Percentiles rank a stretch among this genome's conserved stretches.
Conservation (phyloP, 768 basidiomycete species). For the Exidia glandulosa region DNA sequence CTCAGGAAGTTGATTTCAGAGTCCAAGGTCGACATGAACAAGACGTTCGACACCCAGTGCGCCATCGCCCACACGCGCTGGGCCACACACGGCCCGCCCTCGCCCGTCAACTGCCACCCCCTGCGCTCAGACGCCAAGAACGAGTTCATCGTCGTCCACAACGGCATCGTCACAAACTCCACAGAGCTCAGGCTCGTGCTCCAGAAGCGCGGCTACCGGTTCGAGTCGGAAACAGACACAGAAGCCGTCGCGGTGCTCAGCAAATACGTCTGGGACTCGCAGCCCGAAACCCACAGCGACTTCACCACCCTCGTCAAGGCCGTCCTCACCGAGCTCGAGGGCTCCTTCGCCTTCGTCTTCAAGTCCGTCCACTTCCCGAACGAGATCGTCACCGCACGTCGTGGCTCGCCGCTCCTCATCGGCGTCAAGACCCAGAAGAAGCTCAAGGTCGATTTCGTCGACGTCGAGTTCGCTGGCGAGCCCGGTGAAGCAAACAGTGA, state of each 20-base stretch:
- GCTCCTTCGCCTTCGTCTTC: conserved; percentile 99
- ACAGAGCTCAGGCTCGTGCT: conserved; percentile 82
- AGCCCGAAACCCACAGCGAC: conserved; percentile 69
- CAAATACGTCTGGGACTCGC: conserved; percentile 95
- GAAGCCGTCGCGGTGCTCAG: conserved; percentile 93
- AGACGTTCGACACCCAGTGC: conserved; percentile 74
- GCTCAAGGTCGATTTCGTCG: conserved; percentile 98
- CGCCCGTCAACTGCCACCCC: conserved; percentile 87
- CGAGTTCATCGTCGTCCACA: conserved; percentile 94
- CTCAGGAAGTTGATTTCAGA: conserved; percentile 80
- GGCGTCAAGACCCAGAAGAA: conserved; percentile 99
- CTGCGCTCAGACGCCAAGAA: conserved; percentile 67
- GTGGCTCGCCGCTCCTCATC: conserved; percentile 91
- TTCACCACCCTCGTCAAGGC: conserved; percentile 92
- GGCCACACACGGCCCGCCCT: conserved; percentile 95
- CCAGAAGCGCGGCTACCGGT: conserved; percentile 90
- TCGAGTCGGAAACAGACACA: conserved; percentile 93
- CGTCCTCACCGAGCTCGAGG: conserved; percentile 94
- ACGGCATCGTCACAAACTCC: conserved; percentile 96
- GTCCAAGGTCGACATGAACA: conserved; percentile 59
- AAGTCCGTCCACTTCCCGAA: conserved; percentile 93
- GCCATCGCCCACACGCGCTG: conserved; percentile 99
- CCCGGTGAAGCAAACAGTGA: conserved; percentile 40
- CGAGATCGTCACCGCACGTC: conserved; percentile 89
- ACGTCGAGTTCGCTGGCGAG: conserved; percentile 85